Percentiles rank a stretch among this genome's conserved stretches.
Conservation (phyloP, 139 green algal genomes). For the Tetraselmis striata region DNA sequence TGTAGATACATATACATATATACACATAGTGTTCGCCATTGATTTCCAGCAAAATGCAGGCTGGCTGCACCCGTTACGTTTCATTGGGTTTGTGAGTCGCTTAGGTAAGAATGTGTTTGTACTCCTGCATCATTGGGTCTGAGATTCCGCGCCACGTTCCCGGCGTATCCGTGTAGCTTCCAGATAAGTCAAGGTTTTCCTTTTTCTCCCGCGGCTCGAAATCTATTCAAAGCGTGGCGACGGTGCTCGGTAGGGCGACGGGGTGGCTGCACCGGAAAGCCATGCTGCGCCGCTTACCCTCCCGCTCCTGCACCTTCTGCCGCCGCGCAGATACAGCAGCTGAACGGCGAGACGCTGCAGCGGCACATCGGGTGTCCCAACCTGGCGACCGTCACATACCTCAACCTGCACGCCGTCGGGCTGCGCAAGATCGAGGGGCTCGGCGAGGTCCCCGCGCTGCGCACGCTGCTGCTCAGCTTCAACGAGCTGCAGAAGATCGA, state of each 20-base stretch:
- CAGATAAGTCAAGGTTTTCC: too few species aligned
- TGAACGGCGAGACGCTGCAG: neutral
- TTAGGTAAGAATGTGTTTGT: neutral
- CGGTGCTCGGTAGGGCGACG: too few species aligned
- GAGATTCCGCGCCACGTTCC: too few species aligned
- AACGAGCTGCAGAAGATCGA: conserved; percentile 59
- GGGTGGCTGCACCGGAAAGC: conserved; percentile 5
- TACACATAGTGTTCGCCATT: too few species aligned
- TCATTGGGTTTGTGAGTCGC: too few species aligned
- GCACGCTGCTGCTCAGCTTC: conserved; percentile 43
- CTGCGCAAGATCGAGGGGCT: conserved; percentile 34
- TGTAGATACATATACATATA: too few species aligned
- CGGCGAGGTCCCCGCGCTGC: conserved; percentile 3
- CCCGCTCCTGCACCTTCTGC: neutral
- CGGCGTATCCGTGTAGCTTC: too few species aligned
- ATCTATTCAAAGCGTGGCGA: too few species aligned
- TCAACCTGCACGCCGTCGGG: conserved; percentile 46
- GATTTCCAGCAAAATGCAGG: too few species aligned
- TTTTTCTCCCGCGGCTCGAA: too few species aligned
- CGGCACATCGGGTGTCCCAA: neutral
- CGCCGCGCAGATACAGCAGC: conserved; percentile 5
- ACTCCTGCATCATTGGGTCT: too few species aligned
- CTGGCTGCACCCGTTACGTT: too few species aligned
- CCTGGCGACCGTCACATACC: conserved; percentile 29
- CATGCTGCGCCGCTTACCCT: neutral